These are phyloP conservation scores for Monosporascus ibericus DNA, from an alignment of 2,329 filamentous ascomycete species.

Conservation along the genomic window DNA sequence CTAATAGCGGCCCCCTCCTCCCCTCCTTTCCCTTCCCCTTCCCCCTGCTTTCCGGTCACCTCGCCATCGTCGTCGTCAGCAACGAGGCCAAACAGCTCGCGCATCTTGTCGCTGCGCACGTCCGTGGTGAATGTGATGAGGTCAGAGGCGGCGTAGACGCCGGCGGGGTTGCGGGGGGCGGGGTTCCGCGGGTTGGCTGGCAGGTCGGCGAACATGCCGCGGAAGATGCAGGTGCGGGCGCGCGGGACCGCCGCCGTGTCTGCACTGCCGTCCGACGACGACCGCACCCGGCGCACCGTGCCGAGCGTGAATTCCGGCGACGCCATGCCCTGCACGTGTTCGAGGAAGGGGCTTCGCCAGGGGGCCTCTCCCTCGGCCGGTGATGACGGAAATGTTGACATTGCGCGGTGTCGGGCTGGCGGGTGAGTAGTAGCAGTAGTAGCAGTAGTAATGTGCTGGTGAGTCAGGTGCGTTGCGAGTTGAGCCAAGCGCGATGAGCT, in stretches of 20 bases:
- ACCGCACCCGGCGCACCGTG: conserved; percentile 37
- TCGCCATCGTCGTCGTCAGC: conserved; percentile 39
- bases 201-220: conserved; percentile 74
- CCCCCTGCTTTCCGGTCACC: conserved; percentile 4
- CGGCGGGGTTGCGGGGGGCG: conserved; percentile 62
- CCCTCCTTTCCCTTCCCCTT: conserved; percentile 29
- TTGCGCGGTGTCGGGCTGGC: conserved; percentile 5
- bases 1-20: conserved; percentile 23
- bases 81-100: conserved; percentile 57
- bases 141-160: conserved; percentile 67
- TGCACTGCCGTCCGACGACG: conserved; percentile 4
- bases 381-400: conserved; percentile 10
- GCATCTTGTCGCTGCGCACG: conserved; percentile 76
- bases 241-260: conserved; percentile 42
- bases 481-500: conserved; percentile 5
- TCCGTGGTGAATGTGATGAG: conserved; percentile 83
- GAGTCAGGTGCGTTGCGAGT: conserved; percentile 13
- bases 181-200: conserved; percentile 67
- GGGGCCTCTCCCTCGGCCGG: conserved; percentile 33
- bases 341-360: conserved; percentile 46
- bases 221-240: conserved; percentile 74
- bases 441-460: neutral
- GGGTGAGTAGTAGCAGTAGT: neutral
- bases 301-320: conserved; percentile 45
- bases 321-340: conserved; percentile 42